Evolutionary conservation across 2,329 filamentous ascomycete species (phyloP).

Genomic region (Colletotrichum sp.): DNA sequence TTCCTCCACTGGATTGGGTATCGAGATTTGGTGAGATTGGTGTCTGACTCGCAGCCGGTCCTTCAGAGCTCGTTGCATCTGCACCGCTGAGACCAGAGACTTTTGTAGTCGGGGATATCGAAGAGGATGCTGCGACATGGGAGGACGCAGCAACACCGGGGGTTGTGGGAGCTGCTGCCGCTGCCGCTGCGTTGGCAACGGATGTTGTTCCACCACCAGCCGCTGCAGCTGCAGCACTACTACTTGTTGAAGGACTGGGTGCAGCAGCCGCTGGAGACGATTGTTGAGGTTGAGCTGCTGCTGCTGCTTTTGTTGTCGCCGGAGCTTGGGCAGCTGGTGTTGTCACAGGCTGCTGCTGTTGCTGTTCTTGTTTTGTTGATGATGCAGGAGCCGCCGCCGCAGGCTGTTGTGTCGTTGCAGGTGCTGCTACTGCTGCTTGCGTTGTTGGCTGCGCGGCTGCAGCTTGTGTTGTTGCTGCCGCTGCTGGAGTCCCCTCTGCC

Average conservation of each 20-base stretch:
- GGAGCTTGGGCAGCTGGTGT: background rate
- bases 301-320: background rate
- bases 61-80: background rate
- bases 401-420: background rate
- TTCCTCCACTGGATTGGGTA: background rate
- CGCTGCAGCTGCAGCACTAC: background rate
- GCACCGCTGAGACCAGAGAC: background rate
- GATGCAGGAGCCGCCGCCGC: background rate
- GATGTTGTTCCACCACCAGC: background rate
- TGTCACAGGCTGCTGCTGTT: background rate
- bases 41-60: background rate
- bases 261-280: background rate
- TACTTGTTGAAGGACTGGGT: background rate
- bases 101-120: background rate
- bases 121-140: background rate
- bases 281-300: background rate
- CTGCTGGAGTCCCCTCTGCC: background rate
- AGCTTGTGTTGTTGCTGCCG: background rate
- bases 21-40: background rate
- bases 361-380: background rate
- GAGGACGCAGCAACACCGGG: background rate
- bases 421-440: background rate
- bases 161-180: background rate
- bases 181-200: background rate
- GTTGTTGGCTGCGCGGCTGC: background rate